A percentile compares a stretch with the other conserved stretches of the same genome.
Conservation (phyloP, 2,329 filamentous ascomycete genomes). For the Colletotrichum kahawae region DNA sequence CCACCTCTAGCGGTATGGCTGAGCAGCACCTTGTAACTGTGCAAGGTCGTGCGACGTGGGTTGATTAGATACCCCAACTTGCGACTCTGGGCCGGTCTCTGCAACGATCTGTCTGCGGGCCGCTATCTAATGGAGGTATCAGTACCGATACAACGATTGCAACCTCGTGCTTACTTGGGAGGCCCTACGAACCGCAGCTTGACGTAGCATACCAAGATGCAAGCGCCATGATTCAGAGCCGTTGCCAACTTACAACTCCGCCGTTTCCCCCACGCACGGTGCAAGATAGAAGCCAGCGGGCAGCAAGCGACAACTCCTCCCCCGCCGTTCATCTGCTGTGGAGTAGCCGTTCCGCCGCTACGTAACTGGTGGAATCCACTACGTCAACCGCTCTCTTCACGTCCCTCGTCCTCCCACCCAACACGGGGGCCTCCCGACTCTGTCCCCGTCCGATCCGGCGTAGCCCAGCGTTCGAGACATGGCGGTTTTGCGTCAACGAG, state of each 20-base stretch:
- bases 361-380: slow-evolving; percentile 6
- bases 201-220: not conserved
- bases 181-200: not conserved
- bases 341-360: slow-evolving; percentile 8
- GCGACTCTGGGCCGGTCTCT: not conserved
- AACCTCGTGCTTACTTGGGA: not conserved
- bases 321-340: slow-evolving; percentile 7
- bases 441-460: not conserved
- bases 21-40: not conserved
- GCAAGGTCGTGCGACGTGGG: not conserved
- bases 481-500: slow-evolving; percentile 5
- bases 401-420: not conserved
- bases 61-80: not conserved
- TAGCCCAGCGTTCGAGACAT: slow-evolving; percentile 4
- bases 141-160: not conserved
- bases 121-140: not conserved
- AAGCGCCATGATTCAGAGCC: not conserved
- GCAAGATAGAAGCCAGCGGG: not conserved
- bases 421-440: not conserved
- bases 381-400: slow-evolving; percentile 5
- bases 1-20: not conserved
- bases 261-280: not conserved
- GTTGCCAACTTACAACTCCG: not conserved
- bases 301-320: not conserved
- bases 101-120: not conserved